Evolutionary conservation across 805 yeast species (phyloP), one percentile per base, ranked within the genome.

Genomic region (Candida silvicultrix): DNA sequence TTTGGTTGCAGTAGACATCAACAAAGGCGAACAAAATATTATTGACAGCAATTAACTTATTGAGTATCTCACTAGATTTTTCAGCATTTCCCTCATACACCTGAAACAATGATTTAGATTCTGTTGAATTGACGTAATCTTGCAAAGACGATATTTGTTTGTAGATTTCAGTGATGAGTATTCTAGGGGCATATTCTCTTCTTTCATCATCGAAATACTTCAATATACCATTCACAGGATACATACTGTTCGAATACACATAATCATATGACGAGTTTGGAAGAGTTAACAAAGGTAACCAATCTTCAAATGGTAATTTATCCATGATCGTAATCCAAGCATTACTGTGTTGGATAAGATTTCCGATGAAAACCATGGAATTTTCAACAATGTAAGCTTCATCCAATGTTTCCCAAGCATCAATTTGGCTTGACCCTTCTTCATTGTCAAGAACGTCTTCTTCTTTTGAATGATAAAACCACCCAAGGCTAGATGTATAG

Each of bases 191-290:
- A 59, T 77, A 78, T 8, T 70, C 71, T 23, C 77, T 71, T 36
- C 71, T 68, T 39, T 77, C 78, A 40, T 77, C 80, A 55, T 80
- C 85, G 45, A 81, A 73, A 41, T 70, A 70, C 53, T 76, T 79
- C 38, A 83, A 65, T 1, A 80, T 73, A 21, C 78, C 80, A 29
- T 77, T 67, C 28, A 80, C 61, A 19, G 81, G 76, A 36, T 71
- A 67, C 50, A 80, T 62, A 0, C 81, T 77, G 48, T 73, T 74
- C 1, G 88, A 78, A 32, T 71, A 65, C 5, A 75, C 69, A 52
- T 73, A 80, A 54, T 85, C 89, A 58, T 71, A 83, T 0, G 92
- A 84, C 2, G 78, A 74, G 45, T 79, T 74, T 9, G 70, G 64
- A 45, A 81, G 55, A 2, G 74, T 68, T 8, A 83, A 58, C 34